Evolutionary conservation across 345 rosid species (phyloP).

Genomic region (Alliaria petiolata): DNA sequence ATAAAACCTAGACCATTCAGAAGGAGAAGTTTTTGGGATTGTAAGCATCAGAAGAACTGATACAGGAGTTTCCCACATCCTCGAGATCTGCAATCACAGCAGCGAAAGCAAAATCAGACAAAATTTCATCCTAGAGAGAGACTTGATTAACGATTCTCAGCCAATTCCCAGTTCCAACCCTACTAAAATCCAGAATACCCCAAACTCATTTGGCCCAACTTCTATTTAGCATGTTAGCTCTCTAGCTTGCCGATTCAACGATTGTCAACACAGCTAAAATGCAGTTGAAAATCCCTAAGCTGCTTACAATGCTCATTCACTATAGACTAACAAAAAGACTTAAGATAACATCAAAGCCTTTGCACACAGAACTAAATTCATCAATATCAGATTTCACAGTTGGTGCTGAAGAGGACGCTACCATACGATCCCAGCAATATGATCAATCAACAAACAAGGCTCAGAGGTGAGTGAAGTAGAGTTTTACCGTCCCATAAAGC

Average conservation of each 20-base stretch:
- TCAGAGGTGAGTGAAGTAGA: not conserved
- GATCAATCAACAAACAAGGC: slow-evolving; percentile 1
- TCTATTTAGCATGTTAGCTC: slow-evolving; percentile 2
- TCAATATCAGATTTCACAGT: not conserved
- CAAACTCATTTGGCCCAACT: not conserved
- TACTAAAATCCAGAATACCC: not conserved
- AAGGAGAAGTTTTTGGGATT: slow-evolving; percentile 73
- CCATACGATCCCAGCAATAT: not conserved
- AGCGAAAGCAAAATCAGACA: slow-evolving; percentile 1
- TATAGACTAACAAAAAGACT: slow-evolving; percentile 3
- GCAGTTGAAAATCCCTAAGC: not conserved
- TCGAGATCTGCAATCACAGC: slow-evolving; percentile 51
- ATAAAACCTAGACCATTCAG: slow-evolving; percentile 76
- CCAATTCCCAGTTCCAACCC: not conserved
- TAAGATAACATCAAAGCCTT: not conserved
- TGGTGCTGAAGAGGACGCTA: not conserved
- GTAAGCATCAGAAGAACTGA: slow-evolving; percentile 64
- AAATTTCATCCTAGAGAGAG: not conserved
- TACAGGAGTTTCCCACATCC: slow-evolving; percentile 74
- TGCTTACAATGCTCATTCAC: not conserved
- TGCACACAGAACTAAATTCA: not conserved
- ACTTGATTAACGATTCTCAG: not conserved
- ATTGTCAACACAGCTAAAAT: not conserved
- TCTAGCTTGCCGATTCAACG: not conserved
- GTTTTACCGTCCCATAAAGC: slow-evolving; percentile 44